Percentiles rank a stretch among this genome's conserved stretches.
Evolutionary conservation across 2,329 filamentous ascomycete species (phyloP).

Genomic region (Xylaria sp.): DNA sequence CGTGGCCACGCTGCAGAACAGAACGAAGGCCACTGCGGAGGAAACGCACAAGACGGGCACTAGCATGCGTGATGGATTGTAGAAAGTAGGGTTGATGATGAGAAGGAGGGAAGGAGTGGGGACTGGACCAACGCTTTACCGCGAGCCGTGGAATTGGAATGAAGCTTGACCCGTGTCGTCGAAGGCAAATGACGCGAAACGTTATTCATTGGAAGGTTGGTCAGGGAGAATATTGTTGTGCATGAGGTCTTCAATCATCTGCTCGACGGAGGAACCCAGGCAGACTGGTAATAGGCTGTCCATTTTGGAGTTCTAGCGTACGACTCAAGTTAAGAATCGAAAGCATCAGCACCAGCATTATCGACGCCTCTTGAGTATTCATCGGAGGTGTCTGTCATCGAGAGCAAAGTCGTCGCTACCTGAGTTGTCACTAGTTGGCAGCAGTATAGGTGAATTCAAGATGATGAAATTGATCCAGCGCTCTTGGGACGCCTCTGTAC

Average conservation of each 20-base stretch:
- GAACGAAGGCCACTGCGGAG: conserved; percentile 66
- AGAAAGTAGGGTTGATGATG: conserved; percentile 21
- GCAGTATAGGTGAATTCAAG: conserved; percentile 18
- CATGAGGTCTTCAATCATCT: not conserved
- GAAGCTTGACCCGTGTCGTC: not conserved
- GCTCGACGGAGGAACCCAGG: not conserved
- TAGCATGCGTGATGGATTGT: conserved; percentile 60
- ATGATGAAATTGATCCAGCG: conserved; percentile 7
- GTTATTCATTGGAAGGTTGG: not conserved
- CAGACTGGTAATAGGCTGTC: not conserved
- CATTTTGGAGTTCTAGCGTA: conserved; percentile 15
- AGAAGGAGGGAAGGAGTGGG: not conserved
- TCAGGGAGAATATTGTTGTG: not conserved
- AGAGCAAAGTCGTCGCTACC: conserved; percentile 13
- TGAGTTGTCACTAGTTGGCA: conserved; percentile 8
- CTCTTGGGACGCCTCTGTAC: conserved; percentile 17
- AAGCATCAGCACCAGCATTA: conserved; percentile 15
- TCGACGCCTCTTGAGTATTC: not conserved
- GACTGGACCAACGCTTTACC: not conserved
- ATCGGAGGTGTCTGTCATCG: conserved; percentile 21
- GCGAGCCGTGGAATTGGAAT: conserved; percentile 1
- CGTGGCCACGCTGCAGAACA: conserved; percentile 65
- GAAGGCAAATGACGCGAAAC: not conserved
- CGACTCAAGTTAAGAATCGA: conserved; percentile 16
- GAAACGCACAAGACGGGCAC: conserved; percentile 61